These are phyloP conservation scores for Jamesozyma spencerorum DNA, from an alignment of 805 yeast genomes.

Conservation along the genomic window DNA sequence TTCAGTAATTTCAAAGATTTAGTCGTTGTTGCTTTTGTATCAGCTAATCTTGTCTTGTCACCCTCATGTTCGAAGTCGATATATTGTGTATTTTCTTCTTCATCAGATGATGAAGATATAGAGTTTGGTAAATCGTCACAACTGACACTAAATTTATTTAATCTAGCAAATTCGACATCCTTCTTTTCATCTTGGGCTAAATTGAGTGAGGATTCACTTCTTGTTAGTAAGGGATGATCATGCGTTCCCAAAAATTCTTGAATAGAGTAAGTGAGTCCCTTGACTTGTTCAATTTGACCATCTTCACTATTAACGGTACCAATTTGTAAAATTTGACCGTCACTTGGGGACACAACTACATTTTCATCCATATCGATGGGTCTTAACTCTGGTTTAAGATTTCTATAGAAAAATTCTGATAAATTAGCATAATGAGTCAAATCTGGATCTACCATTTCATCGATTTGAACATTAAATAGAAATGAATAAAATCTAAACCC, in stretches of 20 bases:
- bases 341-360: constrained; percentile 76
- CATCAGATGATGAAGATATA: background rate
- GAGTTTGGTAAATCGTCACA: background rate
- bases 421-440: constrained; percentile 66
- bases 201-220: constrained; percentile 19
- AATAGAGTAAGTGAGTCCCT: constrained; percentile 88
- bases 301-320: constrained; percentile 59
- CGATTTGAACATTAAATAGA: constrained; percentile 78
- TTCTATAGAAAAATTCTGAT: constrained; percentile 85
- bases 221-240: constrained; percentile 29
- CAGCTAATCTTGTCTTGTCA: constrained; percentile 42
- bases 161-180: constrained; percentile 66
- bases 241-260: constrained; percentile 73
- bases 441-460: constrained; percentile 81
- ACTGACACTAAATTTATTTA: constrained; percentile 52
- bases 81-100: constrained; percentile 6
- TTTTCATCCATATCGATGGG: constrained; percentile 59
- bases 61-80: constrained; percentile 55
- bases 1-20: constrained; percentile 34
- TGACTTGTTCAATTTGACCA: constrained; percentile 92
- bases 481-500: constrained; percentile 70
- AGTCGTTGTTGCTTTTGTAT: constrained; percentile 18
- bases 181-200: constrained; percentile 34
- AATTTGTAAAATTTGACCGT: constrained; percentile 79
- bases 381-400: constrained; percentile 65